Evolutionary conservation across 2,329 filamentous ascomycete species (phyloP).

Genomic region (Alternaria novae-zelandiae): DNA sequence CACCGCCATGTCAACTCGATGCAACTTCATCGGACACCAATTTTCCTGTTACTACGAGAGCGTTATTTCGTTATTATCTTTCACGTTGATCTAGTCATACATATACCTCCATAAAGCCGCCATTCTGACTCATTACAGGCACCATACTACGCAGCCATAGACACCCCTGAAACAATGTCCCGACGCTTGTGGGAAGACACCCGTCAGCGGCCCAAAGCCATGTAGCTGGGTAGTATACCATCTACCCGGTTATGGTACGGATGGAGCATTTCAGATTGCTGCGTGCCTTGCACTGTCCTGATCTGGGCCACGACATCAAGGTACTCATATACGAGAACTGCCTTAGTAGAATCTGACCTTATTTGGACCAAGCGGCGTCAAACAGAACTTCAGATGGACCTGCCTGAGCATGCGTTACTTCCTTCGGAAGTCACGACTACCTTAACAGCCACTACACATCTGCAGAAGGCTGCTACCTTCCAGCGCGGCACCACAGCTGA

Average conservation of each 20-base stretch:
- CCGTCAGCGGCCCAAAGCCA: conserved; percentile 3
- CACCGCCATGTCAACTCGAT: background rate
- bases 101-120: background rate
- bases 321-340: conserved; percentile 2
- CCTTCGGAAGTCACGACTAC: conserved; percentile 9
- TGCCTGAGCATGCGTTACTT: background rate
- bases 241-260: conserved; percentile 2
- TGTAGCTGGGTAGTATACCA: conserved; percentile 17
- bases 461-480: conserved; percentile 6
- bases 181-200: conserved; percentile 11
- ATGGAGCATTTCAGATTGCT: background rate
- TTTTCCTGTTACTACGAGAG: background rate
- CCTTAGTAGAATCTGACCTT: background rate
- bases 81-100: background rate
- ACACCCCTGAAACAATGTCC: conserved; percentile 1
- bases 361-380: background rate
- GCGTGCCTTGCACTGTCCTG: background rate
- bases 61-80: background rate
- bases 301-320: background rate
- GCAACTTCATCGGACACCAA: background rate
- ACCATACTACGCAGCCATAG: conserved; percentile 5
- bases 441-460: conserved; percentile 4
- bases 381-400: background rate
- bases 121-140: conserved; percentile 1
- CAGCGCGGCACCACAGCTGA: conserved; percentile 4